Evolutionary conservation across 225 moss, liverwort and hornwort species (phyloP).

Genomic region (Sphagnum contortum): DNA sequence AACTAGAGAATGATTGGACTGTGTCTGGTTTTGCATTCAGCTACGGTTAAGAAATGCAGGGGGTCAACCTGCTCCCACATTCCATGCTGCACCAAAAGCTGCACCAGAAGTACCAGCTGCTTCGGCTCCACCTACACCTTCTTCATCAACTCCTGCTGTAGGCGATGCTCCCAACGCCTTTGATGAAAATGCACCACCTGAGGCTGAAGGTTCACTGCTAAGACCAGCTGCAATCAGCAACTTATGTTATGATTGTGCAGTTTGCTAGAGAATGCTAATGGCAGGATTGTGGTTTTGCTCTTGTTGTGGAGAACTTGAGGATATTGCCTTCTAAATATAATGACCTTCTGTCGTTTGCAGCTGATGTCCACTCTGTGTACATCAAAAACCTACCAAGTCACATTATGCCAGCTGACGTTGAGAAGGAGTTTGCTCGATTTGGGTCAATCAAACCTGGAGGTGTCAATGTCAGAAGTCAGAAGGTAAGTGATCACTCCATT

Average conservation of each 20-base stretch:
- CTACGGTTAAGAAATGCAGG: too few species aligned
- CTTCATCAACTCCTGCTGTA: too few species aligned
- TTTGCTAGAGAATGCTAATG: not conserved
- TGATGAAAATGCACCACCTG: slow-evolving; percentile 36
- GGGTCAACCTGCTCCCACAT: too few species aligned
- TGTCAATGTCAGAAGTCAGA: slow-evolving; percentile 63
- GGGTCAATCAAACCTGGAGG: slow-evolving; percentile 59
- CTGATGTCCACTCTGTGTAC: slow-evolving; percentile 75
- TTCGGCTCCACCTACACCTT: too few species aligned
- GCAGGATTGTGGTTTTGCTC: not conserved
- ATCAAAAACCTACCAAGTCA: slow-evolving; percentile 70
- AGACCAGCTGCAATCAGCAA: too few species aligned
- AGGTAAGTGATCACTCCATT: slow-evolving; percentile 24
- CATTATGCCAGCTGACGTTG: slow-evolving; percentile 31
- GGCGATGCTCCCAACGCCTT: slow-evolving; percentile 20
- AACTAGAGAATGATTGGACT: not conserved
- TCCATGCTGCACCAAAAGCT: too few species aligned
- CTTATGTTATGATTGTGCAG: too few species aligned
- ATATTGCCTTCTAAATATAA: too few species aligned
- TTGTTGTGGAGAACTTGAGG: not conserved
- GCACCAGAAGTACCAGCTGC: too few species aligned
- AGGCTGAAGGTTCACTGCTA: slow-evolving; percentile 48
- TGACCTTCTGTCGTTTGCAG: slow-evolving; percentile 14
- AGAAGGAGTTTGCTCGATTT: slow-evolving; percentile 41
- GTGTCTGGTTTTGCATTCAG: too few species aligned